phyloP scores from a whole-genome alignment of 371 early-diverging fungal genomes.

The Syncephalastrum sp. region DNA sequence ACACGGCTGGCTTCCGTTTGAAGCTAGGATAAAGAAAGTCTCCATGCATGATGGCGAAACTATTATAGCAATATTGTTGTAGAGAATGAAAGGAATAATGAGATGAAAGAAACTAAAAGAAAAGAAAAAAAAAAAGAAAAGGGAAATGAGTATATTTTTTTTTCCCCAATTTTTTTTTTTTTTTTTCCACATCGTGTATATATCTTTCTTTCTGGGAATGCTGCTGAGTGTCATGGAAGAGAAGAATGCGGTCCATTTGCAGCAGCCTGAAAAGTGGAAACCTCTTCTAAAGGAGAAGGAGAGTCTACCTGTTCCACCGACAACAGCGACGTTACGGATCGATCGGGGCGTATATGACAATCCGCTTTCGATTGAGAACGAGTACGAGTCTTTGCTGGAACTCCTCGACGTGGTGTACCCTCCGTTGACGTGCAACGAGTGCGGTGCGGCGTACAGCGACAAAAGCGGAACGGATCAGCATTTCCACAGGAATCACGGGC shows the following conservation, averaged over 20 bases:
- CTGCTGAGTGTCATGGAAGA: background rate
- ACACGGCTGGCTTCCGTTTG: slow-evolving; percentile 57
- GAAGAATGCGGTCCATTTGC: no score
- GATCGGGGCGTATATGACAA: slow-evolving; percentile 9
- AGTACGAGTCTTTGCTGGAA: slow-evolving; percentile 14
- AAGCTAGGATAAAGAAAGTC: slow-evolving; percentile 31
- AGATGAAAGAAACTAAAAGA: background rate
- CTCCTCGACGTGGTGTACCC: slow-evolving; percentile 24
- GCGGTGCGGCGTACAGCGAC: slow-evolving; percentile 9
- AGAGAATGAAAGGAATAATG: background rate
- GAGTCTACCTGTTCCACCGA: background rate
- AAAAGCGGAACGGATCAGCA: slow-evolving; percentile 5
- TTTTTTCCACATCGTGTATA: slow-evolving; percentile 1
- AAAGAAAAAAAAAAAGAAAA: slow-evolving; percentile 9
- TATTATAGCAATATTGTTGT: background rate
- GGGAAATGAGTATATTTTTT: background rate
- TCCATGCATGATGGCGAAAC: background rate
- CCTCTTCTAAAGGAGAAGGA: background rate
- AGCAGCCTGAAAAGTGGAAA: background rate
- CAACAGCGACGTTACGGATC: background rate
- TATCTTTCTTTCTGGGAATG: background rate
- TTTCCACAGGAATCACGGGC: slow-evolving; percentile 8
- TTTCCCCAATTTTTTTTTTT: background rate
- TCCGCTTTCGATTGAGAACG: slow-evolving; percentile 15
- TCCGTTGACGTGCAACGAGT: slow-evolving; percentile 12